These are phyloP conservation scores for Ormosia emarginata DNA, from an alignment of 306 rosid species.

Conservation along the genomic window DNA sequence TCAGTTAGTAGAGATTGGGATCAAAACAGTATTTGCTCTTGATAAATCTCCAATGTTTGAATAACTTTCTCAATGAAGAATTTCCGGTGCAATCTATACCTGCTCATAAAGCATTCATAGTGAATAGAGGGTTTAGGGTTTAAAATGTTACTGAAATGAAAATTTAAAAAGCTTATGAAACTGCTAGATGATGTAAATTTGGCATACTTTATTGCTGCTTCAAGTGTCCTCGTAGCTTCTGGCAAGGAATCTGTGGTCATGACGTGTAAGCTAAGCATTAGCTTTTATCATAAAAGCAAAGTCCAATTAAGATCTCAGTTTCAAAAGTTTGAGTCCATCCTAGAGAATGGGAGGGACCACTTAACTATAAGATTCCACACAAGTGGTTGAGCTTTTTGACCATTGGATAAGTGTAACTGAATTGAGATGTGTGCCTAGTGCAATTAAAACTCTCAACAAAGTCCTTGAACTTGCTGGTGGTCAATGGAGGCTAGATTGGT, in stretches of 20 bases:
- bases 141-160: background rate
- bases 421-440: background rate
- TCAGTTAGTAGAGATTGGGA: slow-evolving; percentile 7
- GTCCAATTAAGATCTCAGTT: background rate
- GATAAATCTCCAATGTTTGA: slow-evolving; percentile 75
- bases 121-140: background rate
- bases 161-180: slow-evolving; percentile 5
- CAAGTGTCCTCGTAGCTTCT: slow-evolving; percentile 55
- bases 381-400: background rate
- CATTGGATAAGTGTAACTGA: background rate
- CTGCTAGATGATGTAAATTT: slow-evolving; percentile 3
- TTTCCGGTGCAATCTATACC: slow-evolving; percentile 83
- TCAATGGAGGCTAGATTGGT: background rate
- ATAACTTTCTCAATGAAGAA: slow-evolving; percentile 66
- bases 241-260: slow-evolving; percentile 62
- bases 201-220: slow-evolving; percentile 69
- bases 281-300: slow-evolving; percentile 14
- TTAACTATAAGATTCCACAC: background rate
- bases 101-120: slow-evolving; percentile 39
- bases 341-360: background rate
- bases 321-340: background rate
- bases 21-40: slow-evolving; percentile 65
- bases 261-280: background rate
- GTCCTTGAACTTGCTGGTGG: background rate
- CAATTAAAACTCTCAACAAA: background rate